A percentile compares a stretch with the other conserved stretches of the same genome.
Evolutionary conservation across 345 rosid species (phyloP).

Genomic region (Cardamine resedifolia): DNA sequence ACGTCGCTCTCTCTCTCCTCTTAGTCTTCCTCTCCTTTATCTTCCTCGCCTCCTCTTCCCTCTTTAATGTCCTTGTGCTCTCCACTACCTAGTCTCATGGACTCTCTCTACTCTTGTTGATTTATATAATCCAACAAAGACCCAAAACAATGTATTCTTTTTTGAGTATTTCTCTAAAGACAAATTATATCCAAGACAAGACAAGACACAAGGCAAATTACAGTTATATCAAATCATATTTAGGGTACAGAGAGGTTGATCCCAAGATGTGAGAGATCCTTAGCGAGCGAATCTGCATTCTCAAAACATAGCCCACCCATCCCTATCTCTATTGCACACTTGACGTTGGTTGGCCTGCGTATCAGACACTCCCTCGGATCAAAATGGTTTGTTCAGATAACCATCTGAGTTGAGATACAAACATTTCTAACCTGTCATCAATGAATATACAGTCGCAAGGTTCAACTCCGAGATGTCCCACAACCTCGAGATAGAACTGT

Average conservation of each 20-base stretch:
- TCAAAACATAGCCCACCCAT: conserved; percentile 67
- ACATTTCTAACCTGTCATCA: conserved; percentile 67
- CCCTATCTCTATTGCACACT: conserved; percentile 74
- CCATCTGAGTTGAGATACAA: not conserved
- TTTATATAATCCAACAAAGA: not conserved
- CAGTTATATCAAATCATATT: conserved; percentile 6
- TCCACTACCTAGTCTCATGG: conserved; percentile 36
- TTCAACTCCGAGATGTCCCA: conserved; percentile 64
- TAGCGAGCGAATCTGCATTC: conserved; percentile 50
- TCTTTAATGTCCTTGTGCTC: conserved; percentile 62
- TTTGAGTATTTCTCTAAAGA: not conserved
- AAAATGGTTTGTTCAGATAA: not conserved
- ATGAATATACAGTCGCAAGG: conserved; percentile 71
- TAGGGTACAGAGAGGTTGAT: conserved; percentile 40
- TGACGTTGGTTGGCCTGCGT: conserved; percentile 63
- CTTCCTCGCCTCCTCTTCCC: conserved; percentile 56
- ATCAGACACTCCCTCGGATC: conserved; percentile 14
- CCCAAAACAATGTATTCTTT: conserved; percentile 11
- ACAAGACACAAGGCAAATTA: conserved; percentile 3
- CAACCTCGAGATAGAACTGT: conserved; percentile 58
- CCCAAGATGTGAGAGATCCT: conserved; percentile 55
- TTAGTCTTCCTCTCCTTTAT: conserved; percentile 61
- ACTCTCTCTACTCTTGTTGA: not conserved
- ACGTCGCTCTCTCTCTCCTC: conserved; percentile 63
- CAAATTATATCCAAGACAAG: conserved; percentile 5